These are phyloP conservation scores for Phytopythium oedochilum DNA, from an alignment of 352 stramenopile genomes.

Conservation along the genomic window DNA sequence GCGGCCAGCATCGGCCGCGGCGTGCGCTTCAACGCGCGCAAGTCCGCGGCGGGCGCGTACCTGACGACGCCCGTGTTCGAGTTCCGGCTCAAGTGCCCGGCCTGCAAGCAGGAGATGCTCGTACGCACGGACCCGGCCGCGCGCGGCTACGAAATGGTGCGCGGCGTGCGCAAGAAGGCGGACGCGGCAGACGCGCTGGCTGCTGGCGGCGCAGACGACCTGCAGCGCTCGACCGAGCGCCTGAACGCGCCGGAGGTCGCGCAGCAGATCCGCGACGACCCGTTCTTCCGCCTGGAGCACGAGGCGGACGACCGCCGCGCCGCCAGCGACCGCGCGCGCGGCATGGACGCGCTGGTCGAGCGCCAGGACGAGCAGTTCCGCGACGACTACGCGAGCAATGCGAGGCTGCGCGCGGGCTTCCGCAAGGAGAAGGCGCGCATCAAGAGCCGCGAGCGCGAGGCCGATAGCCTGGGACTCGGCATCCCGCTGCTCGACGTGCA, in stretches of 20 bases:
- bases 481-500: slow-evolving; percentile 61
- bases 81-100: slow-evolving; percentile 93
- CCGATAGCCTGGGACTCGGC: slow-evolving; percentile 35
- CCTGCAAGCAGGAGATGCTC: slow-evolving; percentile 84
- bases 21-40: slow-evolving; percentile 97
- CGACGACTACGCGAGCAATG: slow-evolving; percentile 72
- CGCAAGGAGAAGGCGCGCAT: slow-evolving; percentile 53
- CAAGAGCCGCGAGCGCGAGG: slow-evolving; percentile 31
- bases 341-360: slow-evolving; percentile 48
- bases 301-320: slow-evolving; percentile 59
- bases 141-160: slow-evolving; percentile 83
- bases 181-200: slow-evolving; percentile 23
- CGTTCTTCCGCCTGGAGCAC: slow-evolving; percentile 79
- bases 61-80: slow-evolving; percentile 93
- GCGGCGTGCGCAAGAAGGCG: slow-evolving; percentile 88
- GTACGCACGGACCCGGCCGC: slow-evolving; percentile 96
- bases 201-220: slow-evolving; percentile 34
- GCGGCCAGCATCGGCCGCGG: slow-evolving; percentile 64
- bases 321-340: slow-evolving; percentile 34
- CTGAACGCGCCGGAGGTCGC: slow-evolving; percentile 54
- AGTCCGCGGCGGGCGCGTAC: slow-evolving; percentile 87
- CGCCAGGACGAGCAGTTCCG: slow-evolving; percentile 59
- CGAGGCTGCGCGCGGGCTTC: slow-evolving; percentile 42
- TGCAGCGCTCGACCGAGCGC: slow-evolving; percentile 35
- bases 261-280: slow-evolving; percentile 38